Conservation (phyloP, 176 grass and related monocot genomes). For the Oryza rufipogon region DNA sequence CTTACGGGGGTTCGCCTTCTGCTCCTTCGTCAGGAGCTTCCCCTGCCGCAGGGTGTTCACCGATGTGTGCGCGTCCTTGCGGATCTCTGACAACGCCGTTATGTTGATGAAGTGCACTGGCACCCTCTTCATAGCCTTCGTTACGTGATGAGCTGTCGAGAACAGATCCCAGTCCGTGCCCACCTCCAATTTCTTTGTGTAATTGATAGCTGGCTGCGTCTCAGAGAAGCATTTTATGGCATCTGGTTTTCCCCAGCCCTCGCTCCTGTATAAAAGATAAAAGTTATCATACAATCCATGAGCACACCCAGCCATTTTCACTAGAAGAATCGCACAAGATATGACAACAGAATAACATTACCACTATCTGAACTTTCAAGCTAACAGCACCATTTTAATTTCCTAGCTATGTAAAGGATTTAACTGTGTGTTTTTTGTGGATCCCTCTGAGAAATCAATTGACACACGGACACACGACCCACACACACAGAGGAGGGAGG, state of each 20-base stretch:
- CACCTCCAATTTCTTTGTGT: conserved; percentile 54
- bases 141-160: conserved; percentile 50
- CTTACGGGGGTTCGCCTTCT: conserved; percentile 62
- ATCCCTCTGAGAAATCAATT: not conserved
- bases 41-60: conserved; percentile 89
- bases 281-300: not conserved
- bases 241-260: conserved; percentile 74
- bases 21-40: conserved; percentile 74
- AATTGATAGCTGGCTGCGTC: conserved; percentile 68
- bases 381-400: not conserved
- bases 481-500: not conserved
- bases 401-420: not conserved
- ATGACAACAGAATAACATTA: not conserved
- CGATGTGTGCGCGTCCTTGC: conserved; percentile 87
- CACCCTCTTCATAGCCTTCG: conserved; percentile 56
- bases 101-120: conserved; percentile 86
- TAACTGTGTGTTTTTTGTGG: not conserved
- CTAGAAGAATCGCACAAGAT: not conserved
- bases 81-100: conserved; percentile 85
- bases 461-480: not conserved
- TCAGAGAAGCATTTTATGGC: conserved; percentile 92
- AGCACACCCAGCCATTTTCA: not conserved
- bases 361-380: conserved; percentile 1
- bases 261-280: conserved; percentile 56
- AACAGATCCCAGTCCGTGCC: conserved; percentile 93